Conservation (phyloP, 352 stramenopile species). For the Pythium angustatum region DNA sequence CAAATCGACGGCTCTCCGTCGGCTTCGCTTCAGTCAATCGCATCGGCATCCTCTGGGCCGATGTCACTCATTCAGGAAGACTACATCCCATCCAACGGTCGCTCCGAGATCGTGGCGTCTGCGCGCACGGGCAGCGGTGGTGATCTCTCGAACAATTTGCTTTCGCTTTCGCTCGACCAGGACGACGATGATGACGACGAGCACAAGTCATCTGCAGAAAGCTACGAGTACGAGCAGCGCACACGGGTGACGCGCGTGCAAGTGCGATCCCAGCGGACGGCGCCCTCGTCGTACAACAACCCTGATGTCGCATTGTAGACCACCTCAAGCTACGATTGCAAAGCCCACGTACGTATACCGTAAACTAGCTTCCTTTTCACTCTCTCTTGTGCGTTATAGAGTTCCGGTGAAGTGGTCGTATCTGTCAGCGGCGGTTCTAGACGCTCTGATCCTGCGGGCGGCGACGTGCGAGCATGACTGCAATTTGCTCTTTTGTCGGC, state of each 20-base stretch:
- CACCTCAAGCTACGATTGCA: neutral
- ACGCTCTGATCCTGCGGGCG: conserved; percentile 26
- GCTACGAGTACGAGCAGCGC: conserved; percentile 17
- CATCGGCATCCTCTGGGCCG: conserved; percentile 29
- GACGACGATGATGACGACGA: conserved; percentile 19
- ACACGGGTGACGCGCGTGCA: conserved; percentile 21
- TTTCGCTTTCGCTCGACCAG: conserved; percentile 48
- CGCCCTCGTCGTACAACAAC: conserved; percentile 21
- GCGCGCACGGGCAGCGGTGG: conserved; percentile 19
- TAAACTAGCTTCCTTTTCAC: conserved; percentile 14
- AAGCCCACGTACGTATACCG: conserved; percentile 4
- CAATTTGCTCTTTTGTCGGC: conserved; percentile 66
- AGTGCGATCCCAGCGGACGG: conserved; percentile 23
- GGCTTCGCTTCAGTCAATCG: conserved; percentile 41
- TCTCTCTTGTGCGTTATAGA: neutral
- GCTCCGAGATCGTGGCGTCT: neutral
- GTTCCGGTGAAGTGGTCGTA: neutral
- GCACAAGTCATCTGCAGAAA: conserved; percentile 16
- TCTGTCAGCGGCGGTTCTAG: conserved; percentile 1
- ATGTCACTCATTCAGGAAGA: conserved; percentile 62
- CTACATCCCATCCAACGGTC: conserved; percentile 59
- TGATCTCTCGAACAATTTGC: conserved; percentile 49
- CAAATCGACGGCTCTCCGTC: conserved; percentile 58
- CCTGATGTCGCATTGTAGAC: conserved; percentile 44
- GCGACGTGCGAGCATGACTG: conserved; percentile 27